Evolutionary conservation across 2,329 filamentous ascomycete species (phyloP), one percentile per base, ranked within the genome.

Genomic region (Cercospora sp.): DNA sequence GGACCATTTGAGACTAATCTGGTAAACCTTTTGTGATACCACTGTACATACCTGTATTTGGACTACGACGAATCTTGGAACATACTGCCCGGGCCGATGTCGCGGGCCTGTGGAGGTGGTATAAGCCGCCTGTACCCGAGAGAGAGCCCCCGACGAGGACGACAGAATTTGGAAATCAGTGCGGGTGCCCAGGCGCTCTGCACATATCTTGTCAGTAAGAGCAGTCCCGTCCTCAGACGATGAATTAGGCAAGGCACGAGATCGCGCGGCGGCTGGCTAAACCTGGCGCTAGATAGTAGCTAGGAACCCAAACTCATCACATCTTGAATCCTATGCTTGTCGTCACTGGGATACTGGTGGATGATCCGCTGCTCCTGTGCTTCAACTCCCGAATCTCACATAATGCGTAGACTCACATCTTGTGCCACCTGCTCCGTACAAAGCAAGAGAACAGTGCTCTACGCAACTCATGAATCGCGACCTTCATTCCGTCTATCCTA

Each of bases 11-110:
- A 18, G 24, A 55, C n/a, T 45, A 43, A 51, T 57, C 45, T 58
- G 10, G 45, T 7, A 26, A 40, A 32, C 34, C 18, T 66, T 26
- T 61, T 65, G 49, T 58, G 59, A 63, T 63, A 66, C 59, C 59
- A 63, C 28, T 66, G 65, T 63, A 66, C 45, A 66, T 45, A 66
- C 32, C 51, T 30, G 40, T 30, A 51, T 30, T 45, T 61, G 49
- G 63, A 60, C 18, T 43, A 12, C 6, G 59, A 21, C 24, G 24
- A 58, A 12, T 16, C 13, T 16, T 34, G 53, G 13, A 30, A 10
- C 1, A 18, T 32, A 34, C 1, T 32, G 30, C 53, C 3, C 26
- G 26, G 16, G 18, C 37, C 16, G 37, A 43, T 43, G 16, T n/a
- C 16, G 37, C 37, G 37, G 37, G 5, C 45, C 21, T 13, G 4